phyloP scores from a whole-genome alignment of 768 basidiomycete genomes.

The Suillus plorans region DNA sequence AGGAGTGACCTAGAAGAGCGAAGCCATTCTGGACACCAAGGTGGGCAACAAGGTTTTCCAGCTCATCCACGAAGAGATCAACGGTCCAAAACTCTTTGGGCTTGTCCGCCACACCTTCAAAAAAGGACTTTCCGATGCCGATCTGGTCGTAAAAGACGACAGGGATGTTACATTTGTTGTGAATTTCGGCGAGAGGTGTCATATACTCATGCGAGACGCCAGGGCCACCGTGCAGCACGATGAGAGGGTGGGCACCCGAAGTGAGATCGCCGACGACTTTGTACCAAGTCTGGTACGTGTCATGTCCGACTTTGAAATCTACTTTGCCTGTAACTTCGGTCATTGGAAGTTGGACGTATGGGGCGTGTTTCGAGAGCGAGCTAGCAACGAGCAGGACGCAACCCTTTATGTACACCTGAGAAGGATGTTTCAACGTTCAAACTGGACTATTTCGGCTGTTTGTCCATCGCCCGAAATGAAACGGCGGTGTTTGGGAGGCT shows the following conservation, averaged over 20 bases:
- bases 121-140: conserved; percentile 39
- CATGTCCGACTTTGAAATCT: conserved; percentile 1
- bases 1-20: conserved; percentile 48
- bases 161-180: conserved; percentile 21
- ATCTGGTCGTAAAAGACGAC: conserved; percentile 48
- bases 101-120: conserved; percentile 31
- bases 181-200: conserved; percentile 31
- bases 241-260: conserved; percentile 39
- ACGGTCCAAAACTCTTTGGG: conserved; percentile 37
- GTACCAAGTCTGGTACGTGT: conserved; percentile 48
- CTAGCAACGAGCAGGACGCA: not conserved
- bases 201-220: conserved; percentile 44
- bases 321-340: conserved; percentile 4
- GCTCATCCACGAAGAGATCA: conserved; percentile 49
- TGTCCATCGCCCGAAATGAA: not conserved
- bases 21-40: conserved; percentile 40
- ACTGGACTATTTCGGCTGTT: not conserved
- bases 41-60: conserved; percentile 42
- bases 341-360: not conserved
- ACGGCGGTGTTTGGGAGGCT: not conserved
- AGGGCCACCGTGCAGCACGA: conserved; percentile 56
- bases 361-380: not conserved
- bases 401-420: not conserved
- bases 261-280: conserved; percentile 46
- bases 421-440: not conserved